phyloP scores from a whole-genome alignment of 176 grass and related monocot species.

The Musa beccarii region DNA sequence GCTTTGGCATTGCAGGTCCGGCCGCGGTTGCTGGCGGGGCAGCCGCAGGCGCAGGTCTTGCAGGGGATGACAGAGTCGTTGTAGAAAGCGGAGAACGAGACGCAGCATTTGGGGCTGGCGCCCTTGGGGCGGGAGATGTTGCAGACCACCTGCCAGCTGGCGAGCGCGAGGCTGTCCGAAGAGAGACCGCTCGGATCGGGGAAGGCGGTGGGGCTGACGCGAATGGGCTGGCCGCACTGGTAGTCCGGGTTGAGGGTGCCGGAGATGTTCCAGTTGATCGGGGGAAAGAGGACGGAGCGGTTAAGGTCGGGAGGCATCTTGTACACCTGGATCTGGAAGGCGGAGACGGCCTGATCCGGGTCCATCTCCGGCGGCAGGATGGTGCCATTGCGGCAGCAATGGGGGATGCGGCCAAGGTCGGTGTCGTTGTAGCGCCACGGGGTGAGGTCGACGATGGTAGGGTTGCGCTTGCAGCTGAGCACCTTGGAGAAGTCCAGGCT shows the following conservation, averaged over 20 bases:
- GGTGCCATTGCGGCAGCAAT: slow-evolving; percentile 84
- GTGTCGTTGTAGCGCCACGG: slow-evolving; percentile 5
- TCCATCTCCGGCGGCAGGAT: slow-evolving; percentile 85
- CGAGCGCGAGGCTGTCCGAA: slow-evolving; percentile 32
- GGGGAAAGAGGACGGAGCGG: slow-evolving; percentile 51
- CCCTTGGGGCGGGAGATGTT: slow-evolving; percentile 28
- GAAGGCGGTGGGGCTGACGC: slow-evolving; percentile 59
- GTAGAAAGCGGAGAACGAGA: slow-evolving; percentile 58
- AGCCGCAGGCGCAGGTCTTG: slow-evolving; percentile 58
- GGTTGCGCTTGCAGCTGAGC: slow-evolving; percentile 50
- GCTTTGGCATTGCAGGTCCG: slow-evolving; percentile 40
- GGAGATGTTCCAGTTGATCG: slow-evolving; percentile 53
- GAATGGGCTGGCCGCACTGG: slow-evolving; percentile 38
- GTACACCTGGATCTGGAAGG: slow-evolving; percentile 88
- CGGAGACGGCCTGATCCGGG: slow-evolving; percentile 56
- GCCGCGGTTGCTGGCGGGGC: slow-evolving; percentile 36
- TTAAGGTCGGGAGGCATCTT: slow-evolving; percentile 86
- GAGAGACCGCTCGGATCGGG: slow-evolving; percentile 57
- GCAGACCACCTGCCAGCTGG: slow-evolving; percentile 61
- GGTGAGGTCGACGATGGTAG: neutral
- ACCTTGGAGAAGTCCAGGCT: slow-evolving; percentile 66
- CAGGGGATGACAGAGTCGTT: slow-evolving; percentile 34
- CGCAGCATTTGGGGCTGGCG: slow-evolving; percentile 46
- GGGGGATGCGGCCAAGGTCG: neutral
- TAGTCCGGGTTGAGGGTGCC: slow-evolving; percentile 71